These are phyloP conservation scores for Sporothrix schenckii DNA, from an alignment of 2,329 filamentous ascomycete species.

Conservation along the genomic window DNA sequence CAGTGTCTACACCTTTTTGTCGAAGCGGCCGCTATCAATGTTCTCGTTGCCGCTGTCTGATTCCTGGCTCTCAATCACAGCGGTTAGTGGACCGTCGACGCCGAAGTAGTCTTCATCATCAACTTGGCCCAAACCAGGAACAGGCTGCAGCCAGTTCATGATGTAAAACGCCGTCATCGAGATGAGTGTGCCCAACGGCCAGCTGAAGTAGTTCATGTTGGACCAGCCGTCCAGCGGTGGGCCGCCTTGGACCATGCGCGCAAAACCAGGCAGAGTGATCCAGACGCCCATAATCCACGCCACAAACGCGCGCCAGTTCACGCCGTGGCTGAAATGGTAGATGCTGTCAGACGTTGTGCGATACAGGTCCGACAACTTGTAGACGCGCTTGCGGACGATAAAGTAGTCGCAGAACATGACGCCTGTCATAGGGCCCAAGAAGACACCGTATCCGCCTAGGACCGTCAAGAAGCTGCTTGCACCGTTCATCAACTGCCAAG, in stretches of 20 bases:
- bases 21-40: not conserved
- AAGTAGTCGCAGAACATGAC: slow-evolving; percentile 36
- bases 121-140: slow-evolving; percentile 8
- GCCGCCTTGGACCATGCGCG: slow-evolving; percentile 21
- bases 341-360: slow-evolving; percentile 29
- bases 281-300: slow-evolving; percentile 50
- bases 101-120: slow-evolving; percentile 26
- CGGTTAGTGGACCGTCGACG: not conserved
- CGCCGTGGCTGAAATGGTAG: slow-evolving; percentile 29
- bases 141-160: slow-evolving; percentile 1
- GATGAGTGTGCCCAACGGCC: slow-evolving; percentile 21
- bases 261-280: slow-evolving; percentile 26
- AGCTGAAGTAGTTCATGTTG: slow-evolving; percentile 29
- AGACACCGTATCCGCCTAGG: slow-evolving; percentile 46
- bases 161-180: slow-evolving; percentile 16
- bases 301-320: slow-evolving; percentile 33
- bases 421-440: slow-evolving; percentile 33
- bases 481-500: slow-evolving; percentile 54
- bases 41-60: slow-evolving; percentile 14
- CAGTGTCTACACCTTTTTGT: not conserved
- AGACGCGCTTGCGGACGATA: slow-evolving; percentile 43
- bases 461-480: slow-evolving; percentile 54
- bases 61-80: slow-evolving; percentile 16
- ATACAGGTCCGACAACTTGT: slow-evolving; percentile 41
- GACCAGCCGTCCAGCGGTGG: slow-evolving; percentile 19